Conservation (phyloP, 2,329 filamentous ascomycete species). For the Trichoderma citrinoviride region DNA sequence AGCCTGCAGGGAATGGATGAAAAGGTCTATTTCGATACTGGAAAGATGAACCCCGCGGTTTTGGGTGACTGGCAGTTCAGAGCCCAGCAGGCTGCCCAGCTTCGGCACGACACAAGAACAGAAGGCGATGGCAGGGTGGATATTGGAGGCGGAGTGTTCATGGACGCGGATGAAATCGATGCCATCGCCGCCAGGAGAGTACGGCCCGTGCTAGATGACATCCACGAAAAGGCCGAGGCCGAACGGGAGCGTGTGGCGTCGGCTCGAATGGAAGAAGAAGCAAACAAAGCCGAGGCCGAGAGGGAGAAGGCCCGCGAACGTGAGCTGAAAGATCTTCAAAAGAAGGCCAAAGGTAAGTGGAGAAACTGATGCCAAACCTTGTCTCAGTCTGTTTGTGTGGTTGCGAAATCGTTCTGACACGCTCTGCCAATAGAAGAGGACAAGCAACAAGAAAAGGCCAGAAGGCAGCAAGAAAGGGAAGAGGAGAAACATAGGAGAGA, state of each 20-base stretch:
- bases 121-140: constrained; percentile 57
- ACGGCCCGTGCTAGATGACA: constrained; percentile 81
- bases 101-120: constrained; percentile 60
- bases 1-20: constrained; percentile 79
- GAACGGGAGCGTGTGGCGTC: constrained; percentile 68
- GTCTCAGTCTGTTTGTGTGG: too few relatives aligned
- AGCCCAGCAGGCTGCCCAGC: constrained; percentile 66
- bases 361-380: too few relatives aligned
- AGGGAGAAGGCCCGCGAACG: constrained; percentile 49
- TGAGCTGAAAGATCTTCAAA: constrained; percentile 53
- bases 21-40: constrained; percentile 72
- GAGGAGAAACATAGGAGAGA: constrained; percentile 45
- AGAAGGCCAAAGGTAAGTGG: constrained; percentile 58
- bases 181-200: constrained; percentile 73
- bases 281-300: constrained; percentile 51
- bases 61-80: constrained; percentile 77
- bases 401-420: too few relatives aligned
- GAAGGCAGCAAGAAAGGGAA: constrained; percentile 28
- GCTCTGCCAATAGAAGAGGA: constrained; percentile 41
- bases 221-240: constrained; percentile 72
- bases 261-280: constrained; percentile 59
- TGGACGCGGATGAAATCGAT: constrained; percentile 75
- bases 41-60: constrained; percentile 66
- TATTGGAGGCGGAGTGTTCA: constrained; percentile 76
- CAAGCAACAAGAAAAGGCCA: constrained; percentile 34